Conservation (phyloP, 2,329 filamentous ascomycete genomes). For the Polytolypa hystricis region DNA sequence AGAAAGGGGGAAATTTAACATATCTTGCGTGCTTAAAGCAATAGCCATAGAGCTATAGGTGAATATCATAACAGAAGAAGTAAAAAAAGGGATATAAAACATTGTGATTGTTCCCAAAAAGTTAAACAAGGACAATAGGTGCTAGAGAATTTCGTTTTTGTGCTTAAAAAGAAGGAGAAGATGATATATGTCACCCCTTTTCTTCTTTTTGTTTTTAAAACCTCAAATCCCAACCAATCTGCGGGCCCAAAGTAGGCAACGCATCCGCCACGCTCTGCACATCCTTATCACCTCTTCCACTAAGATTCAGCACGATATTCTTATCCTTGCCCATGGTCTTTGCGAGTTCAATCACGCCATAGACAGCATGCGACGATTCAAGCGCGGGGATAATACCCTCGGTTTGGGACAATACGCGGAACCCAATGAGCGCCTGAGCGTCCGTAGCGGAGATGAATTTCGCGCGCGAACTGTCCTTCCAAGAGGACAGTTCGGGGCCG, state of each 20-base stretch:
- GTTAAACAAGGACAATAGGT: too few species aligned
- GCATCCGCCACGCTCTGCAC: slow-evolving; percentile 97
- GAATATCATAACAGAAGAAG: too few species aligned
- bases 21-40: too few species aligned
- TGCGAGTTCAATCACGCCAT: slow-evolving; percentile 75
- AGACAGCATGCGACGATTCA: slow-evolving; percentile 88
- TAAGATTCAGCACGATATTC: slow-evolving; percentile 88
- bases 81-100: too few species aligned
- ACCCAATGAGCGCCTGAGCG: slow-evolving; percentile 76
- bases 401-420: slow-evolving; percentile 70
- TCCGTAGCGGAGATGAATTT: slow-evolving; percentile 88
- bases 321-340: slow-evolving; percentile 84
- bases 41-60: too few species aligned
- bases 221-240: slow-evolving; percentile 65
- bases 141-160: too few species aligned
- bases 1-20: too few species aligned
- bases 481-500: slow-evolving; percentile 78
- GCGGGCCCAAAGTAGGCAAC: slow-evolving; percentile 73
- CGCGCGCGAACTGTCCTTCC: slow-evolving; percentile 84
- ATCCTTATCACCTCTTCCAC: slow-evolving; percentile 92
- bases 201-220: too few species aligned
- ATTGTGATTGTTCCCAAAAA: too few species aligned
- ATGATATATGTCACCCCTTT: too few species aligned
- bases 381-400: slow-evolving; percentile 96
- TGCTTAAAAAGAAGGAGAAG: too few species aligned